Base-by-base conservation (phyloP, 768 basidiomycete genomes). In the Russula virescens region DNA sequence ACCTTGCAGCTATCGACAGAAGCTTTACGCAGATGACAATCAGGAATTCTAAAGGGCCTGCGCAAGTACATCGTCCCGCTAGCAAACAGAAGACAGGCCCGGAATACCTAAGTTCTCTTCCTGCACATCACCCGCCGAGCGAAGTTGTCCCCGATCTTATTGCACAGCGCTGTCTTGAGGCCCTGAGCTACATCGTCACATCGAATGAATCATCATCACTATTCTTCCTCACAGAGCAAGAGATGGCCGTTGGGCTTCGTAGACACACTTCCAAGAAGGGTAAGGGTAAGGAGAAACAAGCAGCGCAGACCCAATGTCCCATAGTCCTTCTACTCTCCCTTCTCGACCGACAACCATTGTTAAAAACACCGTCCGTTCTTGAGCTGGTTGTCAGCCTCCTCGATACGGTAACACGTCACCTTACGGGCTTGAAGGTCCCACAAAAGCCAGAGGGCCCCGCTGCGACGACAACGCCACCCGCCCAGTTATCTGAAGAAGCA, bases 171-270 rank as follows among this genome's bases (percentile, higher is more conserved):
- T 96, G 93, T 68, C 81, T 99, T 18, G 97, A 99, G 71, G 91
- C 90, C 2, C 77, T 99, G 69, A 85, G 85, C 0, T 91, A 84
- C 71, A 92, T 98, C 66, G 94, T 97, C 72, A 83, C 79, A 60
- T 80, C 85, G 25, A 98, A 97, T 71, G 88, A 93, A 62, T 73
- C 83, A 19, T 90, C 91, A 1, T 89, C 94, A 0, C 75, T 92
- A 19, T 98, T 95, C 81, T 98, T 99, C 84, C 80, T 99, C 63
- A 91, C 87, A 1, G 97, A 99, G 73, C 94, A 98, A 67, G 97
- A 99, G 67, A 78, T 94, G 38, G 87, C 89, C 7, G 80, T 80
- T n/a, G 88, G 89, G 49, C 80, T 95, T 18, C 84, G 85, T 65
- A 83, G 85, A 67, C 73, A 79, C 14, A 74, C 80, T 8, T 82